These are phyloP conservation scores for Yamagishiella unicocca DNA, from an alignment of 139 green algal genomes.

Conservation along the genomic window DNA sequence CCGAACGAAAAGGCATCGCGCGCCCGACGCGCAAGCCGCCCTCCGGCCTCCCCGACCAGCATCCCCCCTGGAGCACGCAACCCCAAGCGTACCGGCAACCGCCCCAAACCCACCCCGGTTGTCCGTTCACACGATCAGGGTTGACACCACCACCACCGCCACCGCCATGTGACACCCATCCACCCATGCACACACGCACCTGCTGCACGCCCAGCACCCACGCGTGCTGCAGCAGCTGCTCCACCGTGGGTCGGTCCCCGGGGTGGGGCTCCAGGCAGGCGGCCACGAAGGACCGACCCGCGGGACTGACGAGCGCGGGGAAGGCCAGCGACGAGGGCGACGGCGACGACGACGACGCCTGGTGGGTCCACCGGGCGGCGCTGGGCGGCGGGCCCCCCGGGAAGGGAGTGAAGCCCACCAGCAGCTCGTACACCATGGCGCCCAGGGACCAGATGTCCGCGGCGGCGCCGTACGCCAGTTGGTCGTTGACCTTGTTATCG, in stretches of 20 bases:
- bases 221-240: slow-evolving; percentile 51
- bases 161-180: too few species aligned
- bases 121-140: too few species aligned
- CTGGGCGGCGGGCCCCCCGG: too few species aligned
- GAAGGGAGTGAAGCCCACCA: slow-evolving; percentile 39
- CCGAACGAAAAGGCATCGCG: too few species aligned
- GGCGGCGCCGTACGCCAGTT: slow-evolving; percentile 54
- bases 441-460: slow-evolving; percentile 60
- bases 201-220: slow-evolving; percentile 37
- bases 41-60: too few species aligned
- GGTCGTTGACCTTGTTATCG: slow-evolving; percentile 59
- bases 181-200: slow-evolving; percentile 2
- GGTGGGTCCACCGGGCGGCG: background rate
- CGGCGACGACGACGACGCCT: background rate
- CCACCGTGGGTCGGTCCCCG: slow-evolving; percentile 28
- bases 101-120: too few species aligned
- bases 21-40: too few species aligned
- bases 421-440: slow-evolving; percentile 67
- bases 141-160: too few species aligned
- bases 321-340: background rate
- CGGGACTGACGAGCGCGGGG: slow-evolving; percentile 15
- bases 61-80: too few species aligned
- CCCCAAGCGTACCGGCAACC: too few species aligned
- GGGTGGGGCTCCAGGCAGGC: slow-evolving; percentile 41
- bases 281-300: slow-evolving; percentile 23